phyloP scores from a whole-genome alignment of 305 asterid species.

The Ilex paraguariensis region DNA sequence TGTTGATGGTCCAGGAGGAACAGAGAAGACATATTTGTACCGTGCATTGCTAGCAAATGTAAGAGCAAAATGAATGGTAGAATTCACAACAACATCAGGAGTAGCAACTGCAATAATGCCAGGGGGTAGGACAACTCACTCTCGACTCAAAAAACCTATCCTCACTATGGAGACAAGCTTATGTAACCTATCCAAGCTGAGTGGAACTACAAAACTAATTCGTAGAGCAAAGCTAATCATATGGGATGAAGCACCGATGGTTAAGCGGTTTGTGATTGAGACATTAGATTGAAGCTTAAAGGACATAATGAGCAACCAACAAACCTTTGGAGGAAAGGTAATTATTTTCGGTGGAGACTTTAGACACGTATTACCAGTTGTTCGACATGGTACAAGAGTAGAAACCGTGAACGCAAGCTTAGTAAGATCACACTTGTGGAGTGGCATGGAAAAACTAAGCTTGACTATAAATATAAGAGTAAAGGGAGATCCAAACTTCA shows the following conservation, averaged over 20 bases:
- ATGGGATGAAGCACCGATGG: constrained; percentile 18
- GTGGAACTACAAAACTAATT: background rate
- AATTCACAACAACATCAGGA: too few relatives aligned
- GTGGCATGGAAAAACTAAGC: background rate
- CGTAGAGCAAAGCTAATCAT: background rate
- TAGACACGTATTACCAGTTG: constrained; percentile 8
- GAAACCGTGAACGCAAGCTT: background rate
- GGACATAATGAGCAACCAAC: background rate
- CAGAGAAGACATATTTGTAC: too few relatives aligned
- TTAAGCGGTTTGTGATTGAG: background rate
- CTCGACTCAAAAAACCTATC: background rate
- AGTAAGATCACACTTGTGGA: constrained; percentile 5
- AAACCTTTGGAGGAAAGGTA: constrained; percentile 10
- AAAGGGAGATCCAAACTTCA: background rate
- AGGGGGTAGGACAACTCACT: background rate
- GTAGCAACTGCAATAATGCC: background rate
- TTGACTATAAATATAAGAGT: constrained; percentile 6
- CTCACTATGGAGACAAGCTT: background rate
- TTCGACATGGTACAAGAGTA: background rate
- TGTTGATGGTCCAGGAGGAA: too few relatives aligned
- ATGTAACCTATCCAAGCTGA: background rate
- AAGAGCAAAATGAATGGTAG: too few relatives aligned
- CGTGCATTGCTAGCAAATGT: too few relatives aligned
- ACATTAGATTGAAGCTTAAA: background rate
- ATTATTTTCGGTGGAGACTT: constrained; percentile 15